Conservation (phyloP, 139 green algal species). For the Chlamydomonas eustigma region DNA sequence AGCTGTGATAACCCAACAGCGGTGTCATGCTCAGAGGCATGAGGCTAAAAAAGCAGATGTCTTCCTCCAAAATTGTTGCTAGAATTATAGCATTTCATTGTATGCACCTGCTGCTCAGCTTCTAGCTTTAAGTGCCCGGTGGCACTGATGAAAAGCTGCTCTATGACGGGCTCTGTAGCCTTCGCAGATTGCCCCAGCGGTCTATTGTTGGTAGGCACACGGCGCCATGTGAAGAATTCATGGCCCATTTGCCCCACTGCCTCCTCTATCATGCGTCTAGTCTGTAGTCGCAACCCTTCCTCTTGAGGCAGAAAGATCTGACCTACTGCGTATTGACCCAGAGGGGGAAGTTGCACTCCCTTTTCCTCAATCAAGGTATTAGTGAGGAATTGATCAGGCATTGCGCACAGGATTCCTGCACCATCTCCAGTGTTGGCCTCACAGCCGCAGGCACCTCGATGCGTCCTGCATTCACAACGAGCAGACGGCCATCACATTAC, state of each 20-base stretch:
- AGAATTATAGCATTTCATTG: too few species aligned
- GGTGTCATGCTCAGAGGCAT: too few species aligned
- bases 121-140: constrained; percentile 49
- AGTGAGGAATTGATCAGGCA: constrained; percentile 85
- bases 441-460: constrained; percentile 90
- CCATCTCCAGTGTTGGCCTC: constrained; percentile 93
- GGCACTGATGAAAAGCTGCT: constrained; percentile 79
- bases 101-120: constrained; percentile 50
- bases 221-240: constrained; percentile 62
- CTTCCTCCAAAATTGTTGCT: too few species aligned
- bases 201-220: constrained; percentile 80
- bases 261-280: constrained; percentile 57
- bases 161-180: constrained; percentile 77
- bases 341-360: constrained; percentile 61
- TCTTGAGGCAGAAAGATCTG: constrained; percentile 86
- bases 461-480: constrained; percentile 54
- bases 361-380: constrained; percentile 57
- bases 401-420: constrained; percentile 85
- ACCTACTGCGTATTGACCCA: constrained; percentile 79
- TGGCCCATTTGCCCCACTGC: constrained; percentile 17
- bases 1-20: too few species aligned
- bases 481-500: too few species aligned
- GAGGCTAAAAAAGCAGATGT: neutral
- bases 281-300: constrained; percentile 33
- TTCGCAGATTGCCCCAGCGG: constrained; percentile 69